Evolutionary conservation across 2,329 filamentous ascomycete genomes (phyloP).

Genomic region (Cladosporium sp.): DNA sequence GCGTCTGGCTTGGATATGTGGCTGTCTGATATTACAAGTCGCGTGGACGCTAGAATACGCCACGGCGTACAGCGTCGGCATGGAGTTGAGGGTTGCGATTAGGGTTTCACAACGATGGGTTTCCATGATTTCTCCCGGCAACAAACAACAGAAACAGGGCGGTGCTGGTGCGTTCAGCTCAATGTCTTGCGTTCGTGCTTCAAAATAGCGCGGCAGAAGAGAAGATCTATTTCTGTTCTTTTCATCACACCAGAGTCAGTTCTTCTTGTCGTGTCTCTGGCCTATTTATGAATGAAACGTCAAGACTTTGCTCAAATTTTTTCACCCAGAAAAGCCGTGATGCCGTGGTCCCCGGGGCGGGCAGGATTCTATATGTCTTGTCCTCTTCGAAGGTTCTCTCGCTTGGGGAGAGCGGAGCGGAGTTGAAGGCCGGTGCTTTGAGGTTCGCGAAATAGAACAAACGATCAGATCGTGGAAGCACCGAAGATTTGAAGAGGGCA

Average conservation of each 20-base stretch:
- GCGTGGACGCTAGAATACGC: not conserved
- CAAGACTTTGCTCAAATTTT: conserved; percentile 2
- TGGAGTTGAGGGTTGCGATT: not conserved
- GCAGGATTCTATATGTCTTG: not conserved
- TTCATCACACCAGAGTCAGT: conserved; percentile 2
- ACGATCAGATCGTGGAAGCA: not conserved
- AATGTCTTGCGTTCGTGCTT: not conserved
- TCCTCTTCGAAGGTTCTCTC: conserved; percentile 1
- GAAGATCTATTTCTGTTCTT: not conserved
- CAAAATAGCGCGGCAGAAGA: not conserved
- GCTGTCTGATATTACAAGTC: not conserved
- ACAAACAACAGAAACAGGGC: not conserved
- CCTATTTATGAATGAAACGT: not conserved
- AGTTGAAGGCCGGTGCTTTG: not conserved
- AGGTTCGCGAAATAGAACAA: not conserved
- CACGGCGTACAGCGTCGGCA: not conserved
- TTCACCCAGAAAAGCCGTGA: not conserved
- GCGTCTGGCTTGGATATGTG: not conserved
- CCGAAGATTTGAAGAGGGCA: not conserved
- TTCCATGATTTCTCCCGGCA: not conserved
- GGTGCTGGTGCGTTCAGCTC: too few relatives aligned
- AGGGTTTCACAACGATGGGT: not conserved
- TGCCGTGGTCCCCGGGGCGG: conserved; percentile 5
- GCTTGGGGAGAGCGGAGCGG: not conserved
- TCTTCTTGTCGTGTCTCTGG: not conserved